Evolutionary conservation across 2,329 filamentous ascomycete genomes (phyloP).

Genomic region (Botryotinia globosa): DNA sequence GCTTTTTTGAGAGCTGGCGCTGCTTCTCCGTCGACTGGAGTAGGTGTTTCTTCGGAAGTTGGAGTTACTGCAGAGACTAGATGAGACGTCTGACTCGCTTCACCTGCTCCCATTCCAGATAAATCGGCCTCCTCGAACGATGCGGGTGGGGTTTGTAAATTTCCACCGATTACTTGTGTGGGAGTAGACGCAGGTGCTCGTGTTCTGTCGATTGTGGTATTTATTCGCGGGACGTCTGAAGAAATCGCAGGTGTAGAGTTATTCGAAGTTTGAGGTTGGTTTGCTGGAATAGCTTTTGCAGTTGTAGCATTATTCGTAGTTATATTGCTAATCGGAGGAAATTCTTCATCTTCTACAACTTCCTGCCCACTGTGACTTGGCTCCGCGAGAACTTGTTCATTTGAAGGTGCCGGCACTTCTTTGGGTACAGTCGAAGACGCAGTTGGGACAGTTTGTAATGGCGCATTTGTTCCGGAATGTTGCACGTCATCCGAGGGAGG

Average conservation of each 20-base stretch:
- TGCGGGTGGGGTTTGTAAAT: background rate
- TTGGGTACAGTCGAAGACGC: background rate
- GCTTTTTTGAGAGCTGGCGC: conserved; percentile 1
- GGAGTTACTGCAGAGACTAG: conserved; percentile 30
- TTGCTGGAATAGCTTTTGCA: background rate
- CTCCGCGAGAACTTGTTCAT: background rate
- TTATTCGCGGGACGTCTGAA: background rate
- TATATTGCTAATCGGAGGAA: background rate
- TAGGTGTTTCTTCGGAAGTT: conserved; percentile 34
- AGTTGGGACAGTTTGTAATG: background rate
- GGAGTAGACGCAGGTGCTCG: background rate
- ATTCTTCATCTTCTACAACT: background rate
- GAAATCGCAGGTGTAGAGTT: background rate
- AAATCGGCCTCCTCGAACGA: conserved; percentile 6
- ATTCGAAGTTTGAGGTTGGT: background rate
- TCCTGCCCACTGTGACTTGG: background rate
- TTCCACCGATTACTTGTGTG: background rate
- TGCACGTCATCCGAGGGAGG: conserved; percentile 9
- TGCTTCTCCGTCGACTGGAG: background rate
- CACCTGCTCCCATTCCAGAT: conserved; percentile 9
- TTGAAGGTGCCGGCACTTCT: background rate
- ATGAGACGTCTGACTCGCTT: conserved; percentile 23
- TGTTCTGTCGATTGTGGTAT: background rate
- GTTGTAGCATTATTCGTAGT: background rate
- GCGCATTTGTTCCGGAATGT: background rate